These are phyloP conservation scores for Teratosphaeria viscida DNA, from an alignment of 2,329 filamentous ascomycete genomes.

Conservation along the genomic window DNA sequence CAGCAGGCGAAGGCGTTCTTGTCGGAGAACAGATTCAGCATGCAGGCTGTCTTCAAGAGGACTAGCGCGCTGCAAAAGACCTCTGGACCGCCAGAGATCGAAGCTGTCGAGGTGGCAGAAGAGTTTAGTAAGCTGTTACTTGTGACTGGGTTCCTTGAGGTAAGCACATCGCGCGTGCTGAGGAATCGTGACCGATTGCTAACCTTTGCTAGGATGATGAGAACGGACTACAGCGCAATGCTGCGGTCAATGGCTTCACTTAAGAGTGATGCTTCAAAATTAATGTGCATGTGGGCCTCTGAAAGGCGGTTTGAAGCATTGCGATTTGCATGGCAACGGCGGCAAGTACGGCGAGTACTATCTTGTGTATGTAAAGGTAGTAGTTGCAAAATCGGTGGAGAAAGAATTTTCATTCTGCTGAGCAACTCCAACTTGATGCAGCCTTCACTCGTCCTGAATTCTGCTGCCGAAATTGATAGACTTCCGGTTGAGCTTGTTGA, in stretches of 20 bases:
- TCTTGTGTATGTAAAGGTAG: not conserved
- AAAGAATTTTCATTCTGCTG: not conserved
- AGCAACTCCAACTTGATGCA: not conserved
- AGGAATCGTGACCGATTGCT: not conserved
- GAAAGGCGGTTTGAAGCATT: not conserved
- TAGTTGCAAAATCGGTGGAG: not conserved
- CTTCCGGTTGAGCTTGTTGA: not conserved
- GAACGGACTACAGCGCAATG: not conserved
- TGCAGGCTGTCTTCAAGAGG: constrained; percentile 83
- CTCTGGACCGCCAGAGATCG: constrained; percentile 29
- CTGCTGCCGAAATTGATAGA: not conserved
- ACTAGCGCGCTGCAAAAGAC: constrained; percentile 56
- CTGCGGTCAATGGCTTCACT: not conserved
- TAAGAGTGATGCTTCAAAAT: not conserved
- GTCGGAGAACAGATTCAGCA: constrained; percentile 68
- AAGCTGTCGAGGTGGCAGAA: constrained; percentile 68
- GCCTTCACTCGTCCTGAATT: not conserved
- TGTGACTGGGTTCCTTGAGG: constrained; percentile 76
- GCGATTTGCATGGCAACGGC: not conserved
- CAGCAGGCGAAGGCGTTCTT: constrained; percentile 72
- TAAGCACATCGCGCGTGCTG: constrained; percentile 29
- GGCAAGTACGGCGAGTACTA: not conserved
- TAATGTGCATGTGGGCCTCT: not conserved
- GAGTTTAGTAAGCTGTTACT: constrained; percentile 74
- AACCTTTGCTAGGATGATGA: not conserved